Conservation (phyloP, 495 filamentous ascomycete genomes). For the Sphaerosporella brunnea region DNA sequence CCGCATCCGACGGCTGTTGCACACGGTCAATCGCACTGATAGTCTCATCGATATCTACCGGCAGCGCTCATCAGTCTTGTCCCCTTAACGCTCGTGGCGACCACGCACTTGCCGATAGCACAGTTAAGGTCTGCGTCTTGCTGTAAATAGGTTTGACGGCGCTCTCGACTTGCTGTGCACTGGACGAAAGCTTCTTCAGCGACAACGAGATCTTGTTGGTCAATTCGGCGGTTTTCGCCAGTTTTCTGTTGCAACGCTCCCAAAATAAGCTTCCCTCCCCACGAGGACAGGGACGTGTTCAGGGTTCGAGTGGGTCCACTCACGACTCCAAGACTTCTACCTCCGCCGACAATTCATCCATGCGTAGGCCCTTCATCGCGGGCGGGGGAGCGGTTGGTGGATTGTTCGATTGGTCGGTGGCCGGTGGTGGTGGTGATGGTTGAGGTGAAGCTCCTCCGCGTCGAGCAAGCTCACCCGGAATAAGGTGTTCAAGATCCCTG, state of each 20-base stretch:
- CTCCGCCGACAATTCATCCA: constrained; percentile 45
- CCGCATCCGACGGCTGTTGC: constrained; percentile 71
- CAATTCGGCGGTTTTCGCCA: constrained; percentile 49
- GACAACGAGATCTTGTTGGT: constrained; percentile 90
- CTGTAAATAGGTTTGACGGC: constrained; percentile 85
- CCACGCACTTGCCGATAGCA: constrained; percentile 48
- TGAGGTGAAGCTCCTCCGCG: too few relatives aligned
- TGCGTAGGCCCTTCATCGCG: constrained; percentile 23
- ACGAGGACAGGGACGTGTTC: background rate
- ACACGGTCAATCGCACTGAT: constrained; percentile 72
- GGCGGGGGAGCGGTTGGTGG: too few relatives aligned
- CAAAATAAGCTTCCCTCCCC: background rate
- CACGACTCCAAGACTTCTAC: constrained; percentile 46
- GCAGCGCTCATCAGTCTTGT: too few relatives aligned
- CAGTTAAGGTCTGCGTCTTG: constrained; percentile 76
- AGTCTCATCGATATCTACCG: constrained; percentile 70
- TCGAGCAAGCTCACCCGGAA: too few relatives aligned
- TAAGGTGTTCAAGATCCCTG: too few relatives aligned
- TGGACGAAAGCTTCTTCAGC: constrained; percentile 63
- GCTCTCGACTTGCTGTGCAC: constrained; percentile 74
- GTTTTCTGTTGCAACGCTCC: constrained; percentile 27
- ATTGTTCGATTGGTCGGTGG: too few relatives aligned
- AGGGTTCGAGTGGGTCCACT: constrained; percentile 1
- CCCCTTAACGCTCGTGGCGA: too few relatives aligned
- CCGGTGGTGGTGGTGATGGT: too few relatives aligned